Conservation (phyloP, 2,329 filamentous ascomycete species). For the Nannizziopsis barbatae region DNA sequence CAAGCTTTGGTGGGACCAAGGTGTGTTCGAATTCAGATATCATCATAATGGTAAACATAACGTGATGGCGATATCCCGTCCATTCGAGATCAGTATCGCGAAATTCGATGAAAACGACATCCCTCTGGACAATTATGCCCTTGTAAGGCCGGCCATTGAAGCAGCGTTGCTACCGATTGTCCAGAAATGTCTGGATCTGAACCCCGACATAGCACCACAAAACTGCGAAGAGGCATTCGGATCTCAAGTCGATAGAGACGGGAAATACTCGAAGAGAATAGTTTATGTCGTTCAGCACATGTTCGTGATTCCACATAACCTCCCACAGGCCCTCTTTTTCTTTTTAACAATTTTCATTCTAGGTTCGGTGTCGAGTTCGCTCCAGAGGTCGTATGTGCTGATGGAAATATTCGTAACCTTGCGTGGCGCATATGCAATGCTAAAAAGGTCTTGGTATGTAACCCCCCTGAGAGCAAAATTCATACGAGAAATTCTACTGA, state of each 20-base stretch:
- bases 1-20: slow-evolving; percentile 94
- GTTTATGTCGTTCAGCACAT: slow-evolving; percentile 93
- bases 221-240: slow-evolving; percentile 74
- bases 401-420: slow-evolving; percentile 79
- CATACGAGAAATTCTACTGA: slow-evolving; percentile 3
- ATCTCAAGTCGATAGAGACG: slow-evolving; percentile 68
- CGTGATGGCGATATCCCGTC: slow-evolving; percentile 85
- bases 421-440: slow-evolving; percentile 93
- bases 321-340: background rate
- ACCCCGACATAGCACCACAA: slow-evolving; percentile 79
- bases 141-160: slow-evolving; percentile 62
- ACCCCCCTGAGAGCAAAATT: background rate
- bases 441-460: slow-evolving; percentile 78
- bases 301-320: slow-evolving; percentile 39
- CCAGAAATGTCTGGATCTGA: slow-evolving; percentile 82
- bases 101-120: slow-evolving; percentile 67
- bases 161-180: slow-evolving; percentile 68
- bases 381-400: slow-evolving; percentile 79
- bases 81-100: slow-evolving; percentile 78
- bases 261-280: slow-evolving; percentile 78
- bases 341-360: slow-evolving; percentile 15
- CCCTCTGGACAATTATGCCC: slow-evolving; percentile 47
- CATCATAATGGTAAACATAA: slow-evolving; percentile 88
- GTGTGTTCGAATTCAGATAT: slow-evolving; percentile 93
- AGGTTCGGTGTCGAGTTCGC: slow-evolving; percentile 89